Conservation (phyloP, 495 filamentous ascomycete species). For the Podospora appendiculata region DNA sequence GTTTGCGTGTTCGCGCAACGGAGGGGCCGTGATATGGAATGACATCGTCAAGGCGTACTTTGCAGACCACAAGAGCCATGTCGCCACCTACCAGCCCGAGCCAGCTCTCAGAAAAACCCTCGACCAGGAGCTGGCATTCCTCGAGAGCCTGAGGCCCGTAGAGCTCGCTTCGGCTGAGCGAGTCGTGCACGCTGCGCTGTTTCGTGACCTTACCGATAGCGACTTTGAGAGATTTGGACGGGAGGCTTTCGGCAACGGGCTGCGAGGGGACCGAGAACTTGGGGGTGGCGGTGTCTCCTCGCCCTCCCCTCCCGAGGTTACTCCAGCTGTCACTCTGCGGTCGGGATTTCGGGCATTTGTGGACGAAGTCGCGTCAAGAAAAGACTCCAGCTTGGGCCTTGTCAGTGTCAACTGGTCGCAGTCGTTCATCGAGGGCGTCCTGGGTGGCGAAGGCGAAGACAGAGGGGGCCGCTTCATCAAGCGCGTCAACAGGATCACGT, state of each 20-base stretch:
- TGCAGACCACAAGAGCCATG: slow-evolving; percentile 25
- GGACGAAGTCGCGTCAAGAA: not conserved
- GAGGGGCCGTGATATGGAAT: slow-evolving; percentile 10
- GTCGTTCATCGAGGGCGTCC: slow-evolving; percentile 29
- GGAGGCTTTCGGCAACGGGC: slow-evolving; percentile 8
- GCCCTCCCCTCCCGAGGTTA: not conserved
- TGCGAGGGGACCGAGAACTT: slow-evolving; percentile 3
- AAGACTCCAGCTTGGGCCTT: slow-evolving; percentile 25
- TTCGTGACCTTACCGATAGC: slow-evolving; percentile 15
- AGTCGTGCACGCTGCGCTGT: slow-evolving; percentile 26
- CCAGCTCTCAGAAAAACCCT: slow-evolving; percentile 10
- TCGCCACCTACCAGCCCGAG: slow-evolving; percentile 18
- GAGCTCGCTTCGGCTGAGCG: slow-evolving; percentile 26
- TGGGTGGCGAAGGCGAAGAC: not conserved
- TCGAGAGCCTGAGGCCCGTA: slow-evolving; percentile 25
- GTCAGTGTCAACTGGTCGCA: slow-evolving; percentile 40
- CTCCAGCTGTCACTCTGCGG: slow-evolving; percentile 17
- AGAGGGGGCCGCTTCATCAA: not conserved
- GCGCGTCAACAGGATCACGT: slow-evolving; percentile 23
- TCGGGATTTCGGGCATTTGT: slow-evolving; percentile 29
- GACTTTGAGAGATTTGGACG: slow-evolving; percentile 19
- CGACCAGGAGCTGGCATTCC: slow-evolving; percentile 27
- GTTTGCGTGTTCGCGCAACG: slow-evolving; percentile 1
- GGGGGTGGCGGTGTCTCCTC: too few relatives aligned
- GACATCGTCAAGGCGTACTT: slow-evolving; percentile 29